Evolutionary conservation across 495 filamentous ascomycete genomes (phyloP), one percentile per base, ranked within the genome.

Genomic region (Cudoniella acicularis): DNA sequence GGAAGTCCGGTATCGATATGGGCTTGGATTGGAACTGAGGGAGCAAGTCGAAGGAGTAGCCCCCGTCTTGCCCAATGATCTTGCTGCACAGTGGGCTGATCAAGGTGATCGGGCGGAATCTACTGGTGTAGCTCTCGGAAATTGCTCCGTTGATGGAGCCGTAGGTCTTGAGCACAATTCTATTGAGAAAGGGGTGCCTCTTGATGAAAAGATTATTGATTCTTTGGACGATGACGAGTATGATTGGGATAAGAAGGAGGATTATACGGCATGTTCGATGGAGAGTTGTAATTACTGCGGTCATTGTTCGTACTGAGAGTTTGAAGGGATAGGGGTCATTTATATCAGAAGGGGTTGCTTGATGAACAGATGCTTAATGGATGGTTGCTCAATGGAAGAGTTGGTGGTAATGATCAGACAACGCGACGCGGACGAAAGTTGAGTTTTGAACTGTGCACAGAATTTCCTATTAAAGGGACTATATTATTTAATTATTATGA

Each of bases 191-290:
- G 45, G 45, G 45, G 45, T 21, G 45, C 6, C 20, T 48, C 20
- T 21, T 13, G 20, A 48, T 48, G 45, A 48, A 21, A 48, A 48
- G 45, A 48, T 48, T 48, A 21, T 48, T 48, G 45, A 21, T 48
- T 8, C 45, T 13, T 21, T 48, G 45, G 45, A 48, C 10, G 45
- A 48, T 48, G 45, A 48, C 20, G 45, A 48, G 45, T 48, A 48
- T 48, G 45, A 48, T 48, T 48, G 45, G 45, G 45, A 48, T 48
- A 48, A 48, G 45, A 48, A 48, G 45, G 45, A 48, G 45, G 45
- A 48, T 48, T 48, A 48, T 21, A 48, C 45, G 45, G 45, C 45
- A 48, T 48, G 45, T 48, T 48, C 45, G 20, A 48, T 48, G 45
- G 45, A 20, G 45, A n/a, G n/a, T n/a, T n/a, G n/a, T n/a, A n/a